A percentile compares a stretch with the other conserved stretches of the same genome.
Evolutionary conservation across 805 yeast species (phyloP).

Genomic region (Metahyphopichia silvanorum): DNA sequence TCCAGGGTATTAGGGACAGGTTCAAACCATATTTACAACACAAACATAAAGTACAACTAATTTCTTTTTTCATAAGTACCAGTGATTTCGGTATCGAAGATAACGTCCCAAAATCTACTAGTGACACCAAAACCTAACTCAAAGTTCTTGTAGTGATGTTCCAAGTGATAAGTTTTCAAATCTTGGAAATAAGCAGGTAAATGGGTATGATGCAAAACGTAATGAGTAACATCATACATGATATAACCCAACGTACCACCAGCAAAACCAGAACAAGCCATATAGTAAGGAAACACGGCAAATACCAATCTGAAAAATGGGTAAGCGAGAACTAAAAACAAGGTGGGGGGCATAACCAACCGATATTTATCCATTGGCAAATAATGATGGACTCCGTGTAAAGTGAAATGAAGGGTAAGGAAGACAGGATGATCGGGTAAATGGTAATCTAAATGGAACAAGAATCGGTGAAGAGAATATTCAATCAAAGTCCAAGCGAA

Average conservation of each 20-base stretch:
- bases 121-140: slow-evolving; percentile 98
- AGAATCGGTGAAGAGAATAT: slow-evolving; percentile 81
- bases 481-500: slow-evolving; percentile 93
- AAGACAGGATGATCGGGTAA: slow-evolving; percentile 78
- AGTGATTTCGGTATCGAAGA: slow-evolving; percentile 78
- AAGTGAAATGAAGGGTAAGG: slow-evolving; percentile 78
- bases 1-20: too few relatives aligned
- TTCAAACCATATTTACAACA: too few relatives aligned
- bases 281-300: slow-evolving; percentile 68
- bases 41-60: background rate
- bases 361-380: slow-evolving; percentile 94
- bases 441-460: slow-evolving; percentile 87
- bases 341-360: slow-evolving; percentile 94
- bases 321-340: slow-evolving; percentile 64
- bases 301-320: slow-evolving; percentile 86
- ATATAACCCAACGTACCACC: slow-evolving; percentile 96
- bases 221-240: slow-evolving; percentile 90
- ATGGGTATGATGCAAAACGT: slow-evolving; percentile 83
- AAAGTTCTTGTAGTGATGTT: slow-evolving; percentile 96
- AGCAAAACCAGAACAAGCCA: slow-evolving; percentile 90
- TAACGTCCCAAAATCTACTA: slow-evolving; percentile 87
- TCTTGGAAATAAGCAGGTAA: slow-evolving; percentile 76
- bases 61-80: slow-evolving; percentile 43
- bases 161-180: slow-evolving; percentile 87
- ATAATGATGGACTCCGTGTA: slow-evolving; percentile 97